Base-by-base conservation (phyloP, 495 filamentous ascomycete species). In the Lophiostoma macrostomum region DNA sequence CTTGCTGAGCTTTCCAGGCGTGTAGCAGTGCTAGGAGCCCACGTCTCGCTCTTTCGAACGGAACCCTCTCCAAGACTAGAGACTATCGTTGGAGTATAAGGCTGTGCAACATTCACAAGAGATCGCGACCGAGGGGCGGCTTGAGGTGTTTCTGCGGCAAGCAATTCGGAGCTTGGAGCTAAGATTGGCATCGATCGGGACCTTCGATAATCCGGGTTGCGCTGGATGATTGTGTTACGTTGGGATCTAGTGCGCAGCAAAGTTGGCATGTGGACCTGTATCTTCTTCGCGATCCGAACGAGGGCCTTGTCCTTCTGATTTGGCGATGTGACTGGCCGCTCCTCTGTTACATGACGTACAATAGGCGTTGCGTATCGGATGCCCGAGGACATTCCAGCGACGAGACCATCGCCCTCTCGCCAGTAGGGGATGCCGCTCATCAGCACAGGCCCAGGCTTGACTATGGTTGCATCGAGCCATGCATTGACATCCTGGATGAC, bases 371-470 rank as follows among this genome's bases (percentile, higher is more conserved):
- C 58, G 20, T 57, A 62, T 48, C 47, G 52, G 16, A 56, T 32
- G 39, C 52, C 51, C 1, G 57, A 10, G 1, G 39, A 34, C 6
- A 20, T n/a, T 3, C 22, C 25, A 1, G 18, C 13, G 11, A 23
- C 18, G 16, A 12, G 10, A 3, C 18, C 13, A 11, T 32, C 4
- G 1, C 46, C 52, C 22, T 62, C 58, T 30, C 48, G 31, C 58
- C 58, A 62, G 40, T 62, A 62, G 7, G 39, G 41, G 13, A 62
- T 11, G 13, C 58, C 58, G 8, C 34, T 28, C 58, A 62, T 62
- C 4, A 62, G 28, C 6, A 47, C 28, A 40, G 52, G 29, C 14
- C 40, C 40, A 5, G 58, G 53, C 42, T 45, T 61, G 31, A 39
- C 46, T 27, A 47, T 44, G 35, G 46, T 62, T 3, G 53, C 35